phyloP scores from a whole-genome alignment of 345 rosid species.

The Cochlearia excelsa region DNA sequence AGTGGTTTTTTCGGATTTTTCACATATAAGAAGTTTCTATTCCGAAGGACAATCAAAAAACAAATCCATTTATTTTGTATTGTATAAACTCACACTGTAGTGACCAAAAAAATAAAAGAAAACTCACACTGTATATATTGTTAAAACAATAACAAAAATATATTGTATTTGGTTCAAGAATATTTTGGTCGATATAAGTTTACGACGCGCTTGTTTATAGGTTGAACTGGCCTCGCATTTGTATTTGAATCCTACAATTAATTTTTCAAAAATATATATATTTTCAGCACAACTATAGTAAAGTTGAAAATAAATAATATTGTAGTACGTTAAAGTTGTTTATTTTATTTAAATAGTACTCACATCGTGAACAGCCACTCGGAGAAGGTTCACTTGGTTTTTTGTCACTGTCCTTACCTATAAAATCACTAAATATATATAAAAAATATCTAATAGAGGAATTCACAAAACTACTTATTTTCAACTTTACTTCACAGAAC shows the following conservation, averaged over 20 bases:
- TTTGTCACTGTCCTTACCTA: conserved; percentile 63
- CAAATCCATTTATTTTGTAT: no score
- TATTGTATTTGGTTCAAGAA: conserved; percentile 17
- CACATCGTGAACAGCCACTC: conserved; percentile 79
- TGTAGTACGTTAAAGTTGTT: not conserved
- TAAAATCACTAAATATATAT: not conserved
- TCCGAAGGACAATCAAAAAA: no score
- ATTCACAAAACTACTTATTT: no score
- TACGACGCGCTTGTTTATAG: conserved; percentile 42
- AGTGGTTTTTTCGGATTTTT: no score
- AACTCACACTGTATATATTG: no score
- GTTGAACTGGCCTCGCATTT: conserved; percentile 70
- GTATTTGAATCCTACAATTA: conserved; percentile 25
- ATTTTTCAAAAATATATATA: conserved; percentile 3
- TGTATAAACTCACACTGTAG: no score
- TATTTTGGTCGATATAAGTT: conserved; percentile 44
- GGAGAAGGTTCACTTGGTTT: conserved; percentile 60
- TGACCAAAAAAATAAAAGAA: no score
- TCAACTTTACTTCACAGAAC: no score
- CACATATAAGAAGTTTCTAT: no score
- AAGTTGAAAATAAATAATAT: no score
- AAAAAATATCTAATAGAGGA: not conserved
- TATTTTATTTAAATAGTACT: conserved; percentile 26
- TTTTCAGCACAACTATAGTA: not conserved
- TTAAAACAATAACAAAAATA: not conserved